A percentile compares a stretch with the other conserved stretches of the same genome.
Conservation (phyloP, 257 asterid species). For the Salvia miltiorrhiza region DNA sequence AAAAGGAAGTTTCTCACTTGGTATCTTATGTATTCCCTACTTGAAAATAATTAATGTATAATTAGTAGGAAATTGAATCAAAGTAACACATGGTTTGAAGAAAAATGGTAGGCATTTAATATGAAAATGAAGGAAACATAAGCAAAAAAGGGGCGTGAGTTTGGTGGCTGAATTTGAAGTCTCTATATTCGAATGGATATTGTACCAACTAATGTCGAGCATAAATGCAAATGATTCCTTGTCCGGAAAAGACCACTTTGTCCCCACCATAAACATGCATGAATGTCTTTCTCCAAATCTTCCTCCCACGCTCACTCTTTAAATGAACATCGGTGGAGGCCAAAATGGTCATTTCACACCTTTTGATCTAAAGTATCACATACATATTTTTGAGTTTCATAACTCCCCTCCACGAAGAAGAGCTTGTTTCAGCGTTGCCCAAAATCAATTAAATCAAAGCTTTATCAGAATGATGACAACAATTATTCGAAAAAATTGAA, state of each 20-base stretch:
- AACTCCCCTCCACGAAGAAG: too few relatives aligned
- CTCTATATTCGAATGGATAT: not conserved
- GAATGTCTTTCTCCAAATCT: constrained; percentile 7
- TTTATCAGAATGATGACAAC: not conserved
- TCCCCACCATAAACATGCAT: constrained; percentile 21
- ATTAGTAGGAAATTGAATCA: not conserved
- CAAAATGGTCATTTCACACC: not conserved
- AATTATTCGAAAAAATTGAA: not conserved
- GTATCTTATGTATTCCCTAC: not conserved
- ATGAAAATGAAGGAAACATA: not conserved
- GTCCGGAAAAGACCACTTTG: constrained; percentile 13
- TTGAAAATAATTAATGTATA: not conserved
- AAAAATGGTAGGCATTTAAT: not conserved
- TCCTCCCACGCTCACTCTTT: constrained; percentile 10
- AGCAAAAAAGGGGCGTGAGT: not conserved
- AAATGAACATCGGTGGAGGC: not conserved
- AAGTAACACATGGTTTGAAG: not conserved
- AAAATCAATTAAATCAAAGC: too few relatives aligned
- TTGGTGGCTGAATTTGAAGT: constrained; percentile 14
- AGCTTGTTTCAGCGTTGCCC: too few relatives aligned
- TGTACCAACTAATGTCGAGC: constrained; percentile 11
- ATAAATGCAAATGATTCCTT: constrained; percentile 26
- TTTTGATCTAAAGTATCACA: not conserved
- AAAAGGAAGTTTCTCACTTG: constrained; percentile 17
- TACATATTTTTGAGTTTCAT: too few relatives aligned